Conservation (phyloP, 306 rosid species). For the Geum urbanum region DNA sequence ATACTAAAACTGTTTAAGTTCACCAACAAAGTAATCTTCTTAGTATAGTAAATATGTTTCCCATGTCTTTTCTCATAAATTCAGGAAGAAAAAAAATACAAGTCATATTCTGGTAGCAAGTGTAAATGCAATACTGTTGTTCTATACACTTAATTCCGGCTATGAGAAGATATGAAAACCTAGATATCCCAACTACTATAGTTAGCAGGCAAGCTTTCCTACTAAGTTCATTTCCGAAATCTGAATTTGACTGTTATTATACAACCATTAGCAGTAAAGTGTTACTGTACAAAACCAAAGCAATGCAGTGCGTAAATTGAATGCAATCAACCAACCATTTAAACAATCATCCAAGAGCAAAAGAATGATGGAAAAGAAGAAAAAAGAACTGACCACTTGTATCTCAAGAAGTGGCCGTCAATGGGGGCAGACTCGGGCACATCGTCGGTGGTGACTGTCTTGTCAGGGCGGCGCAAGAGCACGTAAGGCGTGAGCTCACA, state of each 20-base stretch:
- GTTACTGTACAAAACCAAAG: neutral
- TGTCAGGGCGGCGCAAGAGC: constrained; percentile 71
- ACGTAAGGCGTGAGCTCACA: constrained; percentile 96
- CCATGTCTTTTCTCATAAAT: neutral
- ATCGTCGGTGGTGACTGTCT: constrained; percentile 52
- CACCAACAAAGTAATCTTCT: neutral
- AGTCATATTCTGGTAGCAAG: neutral
- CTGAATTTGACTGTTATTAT: neutral
- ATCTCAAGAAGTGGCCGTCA: constrained; percentile 81
- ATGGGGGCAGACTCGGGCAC: constrained; percentile 69
- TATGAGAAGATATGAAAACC: neutral
- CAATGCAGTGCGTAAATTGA: neutral
- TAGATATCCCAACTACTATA: neutral
- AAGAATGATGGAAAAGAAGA: neutral
- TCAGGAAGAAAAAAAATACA: neutral
- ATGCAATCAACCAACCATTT: no score
- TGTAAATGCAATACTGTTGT: neutral
- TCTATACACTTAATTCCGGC: no score
- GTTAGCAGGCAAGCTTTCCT: neutral
- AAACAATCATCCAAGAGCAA: neutral
- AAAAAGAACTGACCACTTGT: constrained; percentile 67
- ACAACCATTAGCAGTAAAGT: neutral
- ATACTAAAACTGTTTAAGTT: neutral
- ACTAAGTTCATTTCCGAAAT: neutral
- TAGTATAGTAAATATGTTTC: neutral